Percentiles rank a stretch among this genome's conserved stretches.
Evolutionary conservation across 1,284 basidiomycete genomes (phyloP).

Genomic region (Trichosporon faecale): DNA sequence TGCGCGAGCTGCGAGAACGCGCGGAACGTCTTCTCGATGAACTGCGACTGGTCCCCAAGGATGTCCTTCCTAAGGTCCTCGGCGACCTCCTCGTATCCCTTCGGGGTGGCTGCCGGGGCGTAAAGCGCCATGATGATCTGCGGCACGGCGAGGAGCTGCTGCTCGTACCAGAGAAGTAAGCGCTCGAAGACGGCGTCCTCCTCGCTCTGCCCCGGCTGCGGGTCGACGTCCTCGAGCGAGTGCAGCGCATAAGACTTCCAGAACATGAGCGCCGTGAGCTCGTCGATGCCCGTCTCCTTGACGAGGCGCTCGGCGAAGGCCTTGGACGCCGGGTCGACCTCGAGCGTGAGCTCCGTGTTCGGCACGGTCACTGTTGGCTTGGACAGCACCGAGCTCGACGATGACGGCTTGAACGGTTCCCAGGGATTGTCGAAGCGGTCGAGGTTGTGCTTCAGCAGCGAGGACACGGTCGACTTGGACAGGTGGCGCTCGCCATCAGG

Average conservation of each 20-base stretch:
- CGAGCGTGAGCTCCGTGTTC: slow-evolving; percentile 21
- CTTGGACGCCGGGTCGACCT: slow-evolving; percentile 29
- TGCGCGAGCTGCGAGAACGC: slow-evolving; percentile 41
- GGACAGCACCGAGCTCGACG: slow-evolving; percentile 21
- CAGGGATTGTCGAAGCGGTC: slow-evolving; percentile 33
- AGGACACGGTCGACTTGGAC: slow-evolving; percentile 30
- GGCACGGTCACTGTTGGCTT: slow-evolving; percentile 27
- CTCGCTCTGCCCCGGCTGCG: slow-evolving; percentile 18
- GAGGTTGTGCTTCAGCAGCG: slow-evolving; percentile 34
- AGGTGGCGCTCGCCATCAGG: slow-evolving; percentile 26
- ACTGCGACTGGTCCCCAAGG: slow-evolving; percentile 33
- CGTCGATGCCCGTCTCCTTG: slow-evolving; percentile 28
- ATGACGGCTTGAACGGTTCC: slow-evolving; percentile 31
- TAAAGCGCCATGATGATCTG: slow-evolving; percentile 36
- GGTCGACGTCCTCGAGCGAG: slow-evolving; percentile 30
- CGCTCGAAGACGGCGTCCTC: slow-evolving; percentile 35
- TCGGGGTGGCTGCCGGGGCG: slow-evolving; percentile 9
- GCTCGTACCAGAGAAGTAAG: slow-evolving; percentile 37
- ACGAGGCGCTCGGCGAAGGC: slow-evolving; percentile 30
- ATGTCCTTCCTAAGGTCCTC: slow-evolving; percentile 27
- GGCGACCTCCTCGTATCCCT: slow-evolving; percentile 27
- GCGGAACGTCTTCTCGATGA: slow-evolving; percentile 41
- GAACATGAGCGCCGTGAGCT: slow-evolving; percentile 31
- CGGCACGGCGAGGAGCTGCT: slow-evolving; percentile 37
- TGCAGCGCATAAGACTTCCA: slow-evolving; percentile 36